Evolutionary conservation across 345 rosid genomes (phyloP), one percentile per base, ranked within the genome.

Genomic region (Gynandropsis gynandra): DNA sequence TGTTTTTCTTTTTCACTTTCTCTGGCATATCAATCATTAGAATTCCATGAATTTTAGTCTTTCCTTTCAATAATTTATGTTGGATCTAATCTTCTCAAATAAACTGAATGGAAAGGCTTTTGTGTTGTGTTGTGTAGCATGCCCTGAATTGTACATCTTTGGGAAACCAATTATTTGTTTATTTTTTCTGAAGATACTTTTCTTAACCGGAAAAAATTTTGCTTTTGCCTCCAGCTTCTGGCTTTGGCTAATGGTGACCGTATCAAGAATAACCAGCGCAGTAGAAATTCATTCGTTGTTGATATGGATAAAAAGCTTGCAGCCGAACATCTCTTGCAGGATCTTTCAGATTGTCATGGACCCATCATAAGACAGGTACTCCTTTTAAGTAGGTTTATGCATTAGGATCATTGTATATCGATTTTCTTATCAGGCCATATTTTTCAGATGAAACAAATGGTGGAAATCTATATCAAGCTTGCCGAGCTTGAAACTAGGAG

Each of bases 241-340:
- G 98, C 96, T 50, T 70, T 90, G 64, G 95, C 90, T 59, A 90
- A 90, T 57, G 98, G 98, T 71, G 96, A 84, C 54, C 92, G 98
- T 21, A 79, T 90, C 76, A 90, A 87, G 78, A 89, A 90, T 56
- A 84, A 82, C 66, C 98, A 87, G 65, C 87, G 81, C 20, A 90
- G 78, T 61, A 84, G 87, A 78, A 90, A 76, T 70, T 90, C 92
- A 46, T 90, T 82, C 57, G 83, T 90, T 62, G 98, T 79, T 49
- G 98, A 90, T 67, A 67, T 65, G 66, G 98, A 90, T 70, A 90
- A 90, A 70, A 90, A 84, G 74, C 72, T 69, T 58, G 83, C 95
- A 16, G 98, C 98, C 47, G 86, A 81, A 74, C 76, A 76, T 59
- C 87, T 90, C 52, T 71, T 90, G 54, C 72, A 66, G 56, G 92